Conservation (phyloP, 176 grass and related monocot species). For the Oryza longistaminata region DNA sequence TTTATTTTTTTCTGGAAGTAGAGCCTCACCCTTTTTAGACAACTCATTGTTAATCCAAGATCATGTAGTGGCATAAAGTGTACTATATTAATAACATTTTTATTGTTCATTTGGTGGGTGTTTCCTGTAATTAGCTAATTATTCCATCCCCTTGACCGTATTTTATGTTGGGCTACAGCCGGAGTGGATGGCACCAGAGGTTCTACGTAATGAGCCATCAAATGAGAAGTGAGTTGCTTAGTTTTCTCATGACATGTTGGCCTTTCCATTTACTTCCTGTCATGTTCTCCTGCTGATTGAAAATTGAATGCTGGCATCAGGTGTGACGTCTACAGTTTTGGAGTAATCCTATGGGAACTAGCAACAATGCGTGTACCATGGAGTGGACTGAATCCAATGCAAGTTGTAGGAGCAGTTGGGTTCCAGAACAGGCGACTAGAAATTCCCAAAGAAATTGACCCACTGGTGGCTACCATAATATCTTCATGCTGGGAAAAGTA, state of each 20-base stretch:
- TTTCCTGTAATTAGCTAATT: constrained; percentile 6
- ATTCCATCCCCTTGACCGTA: constrained; percentile 7
- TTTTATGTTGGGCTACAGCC: constrained; percentile 65
- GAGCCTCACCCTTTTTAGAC: background rate
- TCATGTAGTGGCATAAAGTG: background rate
- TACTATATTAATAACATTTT: background rate
- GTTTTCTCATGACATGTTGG: constrained; percentile 10
- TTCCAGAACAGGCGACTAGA: constrained; percentile 96
- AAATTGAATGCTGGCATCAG: constrained; percentile 50
- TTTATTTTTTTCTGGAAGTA: background rate
- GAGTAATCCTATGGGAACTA: constrained; percentile 97
- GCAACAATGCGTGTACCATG: constrained; percentile 88
- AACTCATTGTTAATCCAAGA: background rate
- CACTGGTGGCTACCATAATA: constrained; percentile 80
- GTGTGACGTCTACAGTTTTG: constrained; percentile 98
- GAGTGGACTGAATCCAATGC: constrained; percentile 96
- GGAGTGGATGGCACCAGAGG: constrained; percentile 99
- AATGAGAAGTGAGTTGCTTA: constrained; percentile 82
- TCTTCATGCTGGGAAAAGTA: constrained; percentile 95
- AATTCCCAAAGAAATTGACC: constrained; percentile 74
- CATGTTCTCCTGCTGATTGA: background rate
- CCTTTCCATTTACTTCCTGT: background rate
- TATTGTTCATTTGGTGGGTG: constrained; percentile 18
- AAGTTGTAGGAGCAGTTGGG: constrained; percentile 96
- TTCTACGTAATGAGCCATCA: constrained; percentile 86